phyloP scores from a whole-genome alignment of 306 rosid genomes.

The Gastrolobium bilobum region DNA sequence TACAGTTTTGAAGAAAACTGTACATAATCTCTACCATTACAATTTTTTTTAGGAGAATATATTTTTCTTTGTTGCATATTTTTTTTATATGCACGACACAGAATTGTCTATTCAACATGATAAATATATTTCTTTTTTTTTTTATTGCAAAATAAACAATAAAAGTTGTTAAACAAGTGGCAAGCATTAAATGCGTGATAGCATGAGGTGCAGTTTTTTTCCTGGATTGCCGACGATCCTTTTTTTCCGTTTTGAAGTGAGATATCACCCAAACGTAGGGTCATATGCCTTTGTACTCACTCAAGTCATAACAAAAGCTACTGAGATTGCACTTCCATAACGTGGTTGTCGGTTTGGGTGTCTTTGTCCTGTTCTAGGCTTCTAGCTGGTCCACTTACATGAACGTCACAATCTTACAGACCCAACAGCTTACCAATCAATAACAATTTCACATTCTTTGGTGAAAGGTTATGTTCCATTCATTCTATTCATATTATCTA shows the following conservation, averaged over 20 bases:
- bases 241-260: background rate
- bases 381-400: background rate
- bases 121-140: too few relatives aligned
- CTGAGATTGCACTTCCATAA: background rate
- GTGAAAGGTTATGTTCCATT: background rate
- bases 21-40: too few relatives aligned
- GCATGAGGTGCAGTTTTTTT: too few relatives aligned
- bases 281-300: background rate
- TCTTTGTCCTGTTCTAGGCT: constrained; percentile 4
- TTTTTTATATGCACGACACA: too few relatives aligned
- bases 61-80: too few relatives aligned
- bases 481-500: constrained; percentile 17
- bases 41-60: too few relatives aligned
- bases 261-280: background rate
- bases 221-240: too few relatives aligned
- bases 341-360: background rate
- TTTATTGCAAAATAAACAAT: too few relatives aligned
- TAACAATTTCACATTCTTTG: background rate
- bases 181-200: too few relatives aligned
- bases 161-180: too few relatives aligned
- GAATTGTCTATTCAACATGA: too few relatives aligned
- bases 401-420: background rate
- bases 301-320: background rate
- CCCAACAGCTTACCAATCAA: background rate
- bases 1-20: too few relatives aligned